These are phyloP conservation scores for Elongisporangium prolatum DNA, from an alignment of 352 stramenopile genomes.

Conservation along the genomic window DNA sequence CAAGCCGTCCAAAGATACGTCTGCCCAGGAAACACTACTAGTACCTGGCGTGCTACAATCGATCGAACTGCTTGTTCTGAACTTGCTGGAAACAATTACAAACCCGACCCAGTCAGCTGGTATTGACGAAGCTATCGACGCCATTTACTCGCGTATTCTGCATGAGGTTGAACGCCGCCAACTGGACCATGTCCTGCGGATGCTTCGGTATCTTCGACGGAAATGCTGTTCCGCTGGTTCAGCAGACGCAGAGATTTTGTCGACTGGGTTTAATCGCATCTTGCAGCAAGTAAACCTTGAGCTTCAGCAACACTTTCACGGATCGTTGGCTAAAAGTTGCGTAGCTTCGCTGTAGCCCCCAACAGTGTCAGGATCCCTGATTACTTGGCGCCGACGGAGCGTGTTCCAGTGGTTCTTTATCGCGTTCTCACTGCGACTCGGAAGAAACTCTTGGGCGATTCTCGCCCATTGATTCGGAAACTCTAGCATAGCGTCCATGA, in stretches of 20 bases:
- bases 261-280: slow-evolving; percentile 54
- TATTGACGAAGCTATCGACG: slow-evolving; percentile 41
- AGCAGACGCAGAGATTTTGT: slow-evolving; percentile 6
- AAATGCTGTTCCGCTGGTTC: slow-evolving; percentile 31
- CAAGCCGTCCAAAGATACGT: slow-evolving; percentile 3
- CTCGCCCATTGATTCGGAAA: slow-evolving; percentile 20
- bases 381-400: slow-evolving; percentile 15
- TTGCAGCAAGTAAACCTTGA: slow-evolving; percentile 59
- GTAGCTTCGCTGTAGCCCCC: slow-evolving; percentile 32
- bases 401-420: slow-evolving; percentile 72
- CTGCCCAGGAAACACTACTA: slow-evolving; percentile 1
- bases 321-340: slow-evolving; percentile 24
- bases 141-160: slow-evolving; percentile 70
- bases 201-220: slow-evolving; percentile 67
- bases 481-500: slow-evolving; percentile 8
- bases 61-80: slow-evolving; percentile 40
- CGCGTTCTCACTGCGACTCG: slow-evolving; percentile 46
- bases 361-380: background rate
- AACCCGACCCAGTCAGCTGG: background rate
- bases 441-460: slow-evolving; percentile 34
- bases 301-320: slow-evolving; percentile 40
- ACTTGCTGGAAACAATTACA: background rate
- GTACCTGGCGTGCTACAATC: slow-evolving; percentile 16
- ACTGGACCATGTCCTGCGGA: slow-evolving; percentile 52
- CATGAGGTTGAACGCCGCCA: slow-evolving; percentile 57